Conservation (phyloP, 2,329 filamentous ascomycete genomes). For the Ambrosiella xylebori region DNA sequence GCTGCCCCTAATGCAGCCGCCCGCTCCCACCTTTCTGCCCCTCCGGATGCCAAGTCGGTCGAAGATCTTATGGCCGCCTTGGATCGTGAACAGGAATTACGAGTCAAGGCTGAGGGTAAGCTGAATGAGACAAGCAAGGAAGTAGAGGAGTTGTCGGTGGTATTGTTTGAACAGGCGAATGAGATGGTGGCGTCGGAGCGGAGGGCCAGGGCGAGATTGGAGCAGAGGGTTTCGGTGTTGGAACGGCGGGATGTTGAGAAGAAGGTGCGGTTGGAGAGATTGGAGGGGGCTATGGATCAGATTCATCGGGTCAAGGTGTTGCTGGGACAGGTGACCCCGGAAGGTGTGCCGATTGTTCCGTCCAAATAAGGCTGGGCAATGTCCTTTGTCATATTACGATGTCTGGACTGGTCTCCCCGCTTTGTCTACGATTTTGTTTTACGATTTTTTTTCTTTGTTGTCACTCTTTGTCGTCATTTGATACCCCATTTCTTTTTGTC, state of each 20-base stretch:
- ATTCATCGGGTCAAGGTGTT: conserved; percentile 54
- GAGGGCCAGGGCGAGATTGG: conserved; percentile 50
- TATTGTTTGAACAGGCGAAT: conserved; percentile 68
- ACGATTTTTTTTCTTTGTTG: conserved; percentile 1
- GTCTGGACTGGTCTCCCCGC: background rate
- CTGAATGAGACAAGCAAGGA: conserved; percentile 51
- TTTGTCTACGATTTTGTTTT: background rate
- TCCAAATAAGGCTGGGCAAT: background rate
- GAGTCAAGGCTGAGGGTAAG: conserved; percentile 51
- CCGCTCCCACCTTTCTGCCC: conserved; percentile 22
- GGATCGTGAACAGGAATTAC: conserved; percentile 46
- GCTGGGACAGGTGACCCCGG: conserved; percentile 21
- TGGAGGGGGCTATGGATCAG: conserved; percentile 53
- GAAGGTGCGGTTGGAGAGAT: conserved; percentile 44
- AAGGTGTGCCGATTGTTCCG: background rate
- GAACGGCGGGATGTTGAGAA: conserved; percentile 57
- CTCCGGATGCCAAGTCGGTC: conserved; percentile 15
- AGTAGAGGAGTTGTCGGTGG: conserved; percentile 60
- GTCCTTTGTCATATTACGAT: background rate
- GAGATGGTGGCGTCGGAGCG: conserved; percentile 72
- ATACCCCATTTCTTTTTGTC: background rate
- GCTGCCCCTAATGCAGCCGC: conserved; percentile 12
- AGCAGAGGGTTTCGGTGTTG: conserved; percentile 50
- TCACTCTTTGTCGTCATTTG: background rate
- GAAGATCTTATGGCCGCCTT: conserved; percentile 43